These are phyloP conservation scores for Coelastrella sp. DNA, from an alignment of 139 green algal species.

Conservation along the genomic window DNA sequence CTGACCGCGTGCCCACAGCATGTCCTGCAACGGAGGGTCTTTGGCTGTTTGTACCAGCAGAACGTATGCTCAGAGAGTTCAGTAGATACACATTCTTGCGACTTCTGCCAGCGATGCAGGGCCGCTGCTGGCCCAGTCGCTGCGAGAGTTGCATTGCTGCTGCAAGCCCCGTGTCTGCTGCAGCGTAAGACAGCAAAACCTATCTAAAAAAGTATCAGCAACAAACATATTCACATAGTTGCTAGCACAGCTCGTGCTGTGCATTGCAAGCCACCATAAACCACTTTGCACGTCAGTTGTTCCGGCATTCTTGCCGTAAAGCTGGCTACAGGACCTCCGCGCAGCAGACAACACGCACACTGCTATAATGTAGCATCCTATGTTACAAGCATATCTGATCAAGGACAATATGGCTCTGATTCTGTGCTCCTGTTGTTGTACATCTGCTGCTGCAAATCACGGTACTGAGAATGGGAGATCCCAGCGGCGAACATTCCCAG, in stretches of 20 bases:
- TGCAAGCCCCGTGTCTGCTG: not conserved
- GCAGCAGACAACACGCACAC: no score
- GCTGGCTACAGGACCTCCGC: no score
- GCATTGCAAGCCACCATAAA: not conserved
- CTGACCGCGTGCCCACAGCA: not conserved
- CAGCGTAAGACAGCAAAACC: not conserved
- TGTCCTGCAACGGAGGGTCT: not conserved
- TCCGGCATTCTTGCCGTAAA: not conserved
- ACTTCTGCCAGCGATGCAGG: not conserved
- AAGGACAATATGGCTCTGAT: no score
- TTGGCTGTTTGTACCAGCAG: not conserved
- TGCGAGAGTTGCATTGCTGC: constrained; percentile 19
- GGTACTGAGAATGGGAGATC: constrained; percentile 24
- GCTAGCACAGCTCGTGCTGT: not conserved
- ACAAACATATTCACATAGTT: not conserved
- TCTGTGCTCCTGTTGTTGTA: not conserved
- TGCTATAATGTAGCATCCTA: no score
- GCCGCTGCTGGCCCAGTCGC: constrained; percentile 4
- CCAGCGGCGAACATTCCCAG: constrained; percentile 22
- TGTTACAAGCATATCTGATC: no score
- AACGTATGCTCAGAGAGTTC: not conserved
- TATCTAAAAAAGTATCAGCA: not conserved
- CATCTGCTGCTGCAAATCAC: not conserved
- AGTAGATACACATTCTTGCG: not conserved
- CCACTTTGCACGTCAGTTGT: not conserved